phyloP scores from a whole-genome alignment of 2,329 filamentous ascomycete genomes.

The Myotisia sp. region DNA sequence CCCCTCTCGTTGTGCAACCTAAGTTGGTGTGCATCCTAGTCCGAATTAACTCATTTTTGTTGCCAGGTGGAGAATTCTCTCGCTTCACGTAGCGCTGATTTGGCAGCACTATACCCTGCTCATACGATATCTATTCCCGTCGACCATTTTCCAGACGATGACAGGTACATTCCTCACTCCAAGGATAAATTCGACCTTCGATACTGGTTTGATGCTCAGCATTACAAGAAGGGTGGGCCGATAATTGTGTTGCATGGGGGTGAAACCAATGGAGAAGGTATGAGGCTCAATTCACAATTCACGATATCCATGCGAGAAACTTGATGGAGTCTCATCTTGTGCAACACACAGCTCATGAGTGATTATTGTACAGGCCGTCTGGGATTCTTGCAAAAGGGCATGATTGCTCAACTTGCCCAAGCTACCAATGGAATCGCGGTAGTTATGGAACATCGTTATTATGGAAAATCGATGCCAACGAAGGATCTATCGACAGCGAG shows the following conservation, averaged over 20 bases:
- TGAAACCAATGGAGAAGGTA: slow-evolving; percentile 43
- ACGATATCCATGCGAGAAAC: not conserved
- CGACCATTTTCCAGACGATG: slow-evolving; percentile 74
- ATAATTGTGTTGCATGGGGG: slow-evolving; percentile 64
- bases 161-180: slow-evolving; percentile 61
- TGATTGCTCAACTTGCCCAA: slow-evolving; percentile 54
- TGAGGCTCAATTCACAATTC: not conserved
- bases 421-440: slow-evolving; percentile 63
- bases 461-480: slow-evolving; percentile 60
- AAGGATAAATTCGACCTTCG: slow-evolving; percentile 53
- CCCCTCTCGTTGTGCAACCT: too few relatives aligned
- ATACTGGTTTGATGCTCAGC: slow-evolving; percentile 69
- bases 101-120: slow-evolving; percentile 28
- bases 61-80: slow-evolving; percentile 2
- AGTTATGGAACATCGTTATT: slow-evolving; percentile 77
- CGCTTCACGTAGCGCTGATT: slow-evolving; percentile 8
- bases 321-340: too few relatives aligned
- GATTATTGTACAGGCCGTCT: slow-evolving; percentile 40
- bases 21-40: too few relatives aligned
- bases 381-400: slow-evolving; percentile 61
- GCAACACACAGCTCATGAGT: not conserved
- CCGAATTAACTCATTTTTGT: too few relatives aligned
- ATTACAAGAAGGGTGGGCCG: slow-evolving; percentile 64
- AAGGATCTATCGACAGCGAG: slow-evolving; percentile 53
- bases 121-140: slow-evolving; percentile 45